Base-by-base conservation (phyloP, 331 rosid species). In the Malus hybrid region DNA sequence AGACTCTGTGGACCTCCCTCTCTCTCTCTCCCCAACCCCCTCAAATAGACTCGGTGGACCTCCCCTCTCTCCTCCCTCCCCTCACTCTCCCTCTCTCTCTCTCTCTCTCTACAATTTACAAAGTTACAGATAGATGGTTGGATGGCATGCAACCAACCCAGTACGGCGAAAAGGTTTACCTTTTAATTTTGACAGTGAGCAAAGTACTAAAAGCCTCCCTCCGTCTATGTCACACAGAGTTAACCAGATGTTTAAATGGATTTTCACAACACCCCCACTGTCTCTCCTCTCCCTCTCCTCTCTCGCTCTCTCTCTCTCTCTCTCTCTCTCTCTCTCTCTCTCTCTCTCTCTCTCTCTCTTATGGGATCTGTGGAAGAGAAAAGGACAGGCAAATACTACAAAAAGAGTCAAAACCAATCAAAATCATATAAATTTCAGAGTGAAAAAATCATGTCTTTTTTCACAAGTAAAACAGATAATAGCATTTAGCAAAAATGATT, bases 121-220 rank as follows among this genome's bases (percentile, higher is more conserved):
- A 65, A 22, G 65, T 39, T 69, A 75, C 83, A 62, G 55, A 68
- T 10, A 5, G 54, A 60, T 46, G 80, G 90, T 74, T 86, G 73
- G 87, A 80, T 84, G 82, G 69, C 71, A 85, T 27, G 68, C 70
- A 79, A 87, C 89, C 89, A 84, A 88, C 82, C 93, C 80, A 79
- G 91, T 87, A 90, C 89, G 89, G 75, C 59, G 34, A 81, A 76
- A 74, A 64, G 20, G 54, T 42, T 77, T 15, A 77, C 91, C 89
- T 82, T 82, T 80, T 27, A 73, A 75, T 44, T 83, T 86, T 65
- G 80, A 79, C 77, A 80, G 87, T 67, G 70, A 56, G 80, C 74
- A 79, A 71, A 52, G 2, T 50, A 73, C 74, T 73, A 79, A 76
- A 77, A 83, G 77, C 69, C 16, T 20, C 29, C 31, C 61, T 33